Evolutionary conservation across 495 filamentous ascomycete species (phyloP), one percentile per base, ranked within the genome.

Genomic region (Trichoderma asperelloides): DNA sequence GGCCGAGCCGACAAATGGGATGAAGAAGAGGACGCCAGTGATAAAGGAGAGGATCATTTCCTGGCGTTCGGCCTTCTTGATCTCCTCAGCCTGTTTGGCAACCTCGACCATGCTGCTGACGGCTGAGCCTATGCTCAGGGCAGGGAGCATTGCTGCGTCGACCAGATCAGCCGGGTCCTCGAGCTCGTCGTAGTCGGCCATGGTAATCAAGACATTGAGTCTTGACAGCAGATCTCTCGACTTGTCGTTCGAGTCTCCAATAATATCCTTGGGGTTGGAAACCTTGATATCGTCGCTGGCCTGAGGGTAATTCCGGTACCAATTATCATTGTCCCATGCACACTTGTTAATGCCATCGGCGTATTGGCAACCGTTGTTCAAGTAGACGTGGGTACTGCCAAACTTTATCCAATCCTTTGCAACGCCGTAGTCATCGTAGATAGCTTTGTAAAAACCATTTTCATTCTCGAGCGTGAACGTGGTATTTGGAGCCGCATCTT

Each of bases 211-310:
- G 13, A 37, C 25, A 12, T 37, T 51, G 25, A 55, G 49, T 18
- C 65, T 41, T 27, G n/a, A 41, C 18, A 66, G 65, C 43, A 66
- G 16, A 40, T 39, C 47, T 39, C 30, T 7, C 21, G 65, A 23
- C 21, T 66, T 40, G 43, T 49, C 43, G 13, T 55, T 18, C 6
- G 45, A 55, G 4, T 66, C 27, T 13, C 43, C 47, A 33, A 66
- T 66, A 18, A 66, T 16, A 57, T 66, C 65, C 45, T 66, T 66
- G 40, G 65, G 65, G 30, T 66, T 60, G 30, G 23, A 66, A 27
- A 57, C 27, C 28, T 66, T 55, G 25, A 66, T 21, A 18, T 66
- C 55, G 27, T 39, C 47, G 43, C 16, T 27, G 25, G 27, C 25
- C 18, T 27, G 43, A 60, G 25, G 28, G 16, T 49, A 27, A 43